Evolutionary conservation across 352 stramenopile species (phyloP).

Genomic region (Globisporangium paroecandrum): DNA sequence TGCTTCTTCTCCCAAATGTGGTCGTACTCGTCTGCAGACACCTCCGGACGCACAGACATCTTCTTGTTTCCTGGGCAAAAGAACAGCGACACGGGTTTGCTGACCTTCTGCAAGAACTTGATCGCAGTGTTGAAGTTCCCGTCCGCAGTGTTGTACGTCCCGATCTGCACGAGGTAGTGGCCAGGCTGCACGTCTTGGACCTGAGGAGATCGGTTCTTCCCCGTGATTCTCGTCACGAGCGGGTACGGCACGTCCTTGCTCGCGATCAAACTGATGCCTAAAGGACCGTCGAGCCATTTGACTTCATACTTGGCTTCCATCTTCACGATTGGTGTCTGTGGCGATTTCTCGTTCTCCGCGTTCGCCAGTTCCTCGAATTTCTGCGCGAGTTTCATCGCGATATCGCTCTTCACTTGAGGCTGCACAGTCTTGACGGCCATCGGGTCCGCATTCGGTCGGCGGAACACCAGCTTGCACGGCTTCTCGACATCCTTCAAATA

Average conservation of each 20-base stretch:
- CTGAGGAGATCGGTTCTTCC: constrained; percentile 85
- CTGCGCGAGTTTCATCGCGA: constrained; percentile 64
- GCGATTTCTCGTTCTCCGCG: constrained; percentile 69
- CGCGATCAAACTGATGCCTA: constrained; percentile 85
- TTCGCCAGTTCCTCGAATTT: constrained; percentile 78
- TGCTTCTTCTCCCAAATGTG: constrained; percentile 90
- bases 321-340: constrained; percentile 62
- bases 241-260: constrained; percentile 86
- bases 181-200: constrained; percentile 84
- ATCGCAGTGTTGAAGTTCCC: constrained; percentile 89
- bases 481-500: constrained; percentile 80
- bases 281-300: constrained; percentile 82
- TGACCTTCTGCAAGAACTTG: constrained; percentile 87
- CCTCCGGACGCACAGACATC: constrained; percentile 62
- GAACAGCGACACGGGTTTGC: constrained; percentile 79
- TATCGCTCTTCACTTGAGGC: constrained; percentile 58
- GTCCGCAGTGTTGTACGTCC: constrained; percentile 75
- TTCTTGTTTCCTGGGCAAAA: constrained; percentile 85
- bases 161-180: constrained; percentile 86
- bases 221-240: constrained; percentile 83
- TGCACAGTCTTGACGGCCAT: constrained; percentile 80
- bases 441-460: constrained; percentile 57
- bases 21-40: constrained; percentile 73
- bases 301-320: constrained; percentile 85
- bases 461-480: constrained; percentile 75